Evolutionary conservation across 306 rosid species (phyloP).

Genomic region (Rosa persica): DNA sequence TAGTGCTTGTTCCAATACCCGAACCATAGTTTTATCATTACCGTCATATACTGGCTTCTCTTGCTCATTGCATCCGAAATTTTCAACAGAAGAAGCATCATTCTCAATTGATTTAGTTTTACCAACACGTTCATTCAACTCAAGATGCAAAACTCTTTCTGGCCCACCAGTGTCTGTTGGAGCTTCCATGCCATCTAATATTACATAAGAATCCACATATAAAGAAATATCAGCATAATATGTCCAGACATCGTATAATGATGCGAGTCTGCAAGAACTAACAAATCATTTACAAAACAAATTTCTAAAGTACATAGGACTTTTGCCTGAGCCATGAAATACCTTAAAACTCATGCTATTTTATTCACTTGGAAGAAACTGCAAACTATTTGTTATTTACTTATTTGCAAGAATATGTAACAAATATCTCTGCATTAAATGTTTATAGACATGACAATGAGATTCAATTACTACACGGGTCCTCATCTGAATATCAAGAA

Average conservation of each 20-base stretch:
- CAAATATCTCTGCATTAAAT: not conserved
- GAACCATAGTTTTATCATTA: constrained; percentile 31
- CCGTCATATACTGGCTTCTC: constrained; percentile 23
- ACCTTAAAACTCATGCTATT: not conserved
- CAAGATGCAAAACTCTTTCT: constrained; percentile 17
- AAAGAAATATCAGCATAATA: constrained; percentile 2
- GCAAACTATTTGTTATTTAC: not conserved
- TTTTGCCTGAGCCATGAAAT: not conserved
- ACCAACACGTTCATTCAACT: constrained; percentile 23
- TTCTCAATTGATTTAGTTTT: constrained; percentile 15
- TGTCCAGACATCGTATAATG: constrained; percentile 1
- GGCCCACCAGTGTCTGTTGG: constrained; percentile 3
- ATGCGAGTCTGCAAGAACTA: not conserved
- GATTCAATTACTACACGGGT: not conserved
- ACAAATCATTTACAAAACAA: not conserved
- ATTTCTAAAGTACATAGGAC: not conserved
- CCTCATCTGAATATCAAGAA: not conserved
- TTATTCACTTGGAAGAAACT: not conserved
- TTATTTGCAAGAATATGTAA: not conserved
- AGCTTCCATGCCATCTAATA: constrained; percentile 35
- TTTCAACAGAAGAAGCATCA: constrained; percentile 22
- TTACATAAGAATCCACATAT: constrained; percentile 18
- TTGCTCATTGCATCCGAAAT: constrained; percentile 16
- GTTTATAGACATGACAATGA: not conserved
- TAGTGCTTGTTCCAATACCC: constrained; percentile 43